Percentiles rank a stretch among this genome's conserved stretches.
Evolutionary conservation across 345 rosid genomes (phyloP).

Genomic region (Lepidium aucheri): DNA sequence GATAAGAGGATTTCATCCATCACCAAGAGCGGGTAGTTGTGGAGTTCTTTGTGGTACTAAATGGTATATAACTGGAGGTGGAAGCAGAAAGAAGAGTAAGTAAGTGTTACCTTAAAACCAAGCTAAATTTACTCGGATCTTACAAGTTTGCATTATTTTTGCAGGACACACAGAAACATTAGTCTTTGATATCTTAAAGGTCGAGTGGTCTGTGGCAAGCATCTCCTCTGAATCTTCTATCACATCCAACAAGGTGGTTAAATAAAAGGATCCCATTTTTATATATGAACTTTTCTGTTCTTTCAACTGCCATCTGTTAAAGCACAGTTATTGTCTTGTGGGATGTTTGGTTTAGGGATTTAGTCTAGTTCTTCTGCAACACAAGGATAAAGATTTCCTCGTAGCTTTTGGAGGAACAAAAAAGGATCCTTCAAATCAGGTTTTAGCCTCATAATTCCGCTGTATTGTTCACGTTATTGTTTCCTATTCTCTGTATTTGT

Average conservation of each 20-base stretch:
- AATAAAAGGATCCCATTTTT: neutral
- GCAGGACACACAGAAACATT: conserved; percentile 89
- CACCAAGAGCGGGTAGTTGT: conserved; percentile 88
- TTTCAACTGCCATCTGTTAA: neutral
- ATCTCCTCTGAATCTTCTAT: conserved; percentile 68
- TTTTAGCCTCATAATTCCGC: conserved; percentile 19
- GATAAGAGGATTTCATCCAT: conserved; percentile 87
- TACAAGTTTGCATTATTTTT: neutral
- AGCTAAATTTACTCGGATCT: neutral
- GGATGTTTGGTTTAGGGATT: conserved; percentile 53
- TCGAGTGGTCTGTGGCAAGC: conserved; percentile 78
- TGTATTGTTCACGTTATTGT: neutral
- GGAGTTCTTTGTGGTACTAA: conserved; percentile 86
- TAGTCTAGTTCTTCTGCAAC: conserved; percentile 77
- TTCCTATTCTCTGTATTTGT: neutral
- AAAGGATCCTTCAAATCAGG: conserved; percentile 97
- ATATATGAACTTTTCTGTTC: neutral
- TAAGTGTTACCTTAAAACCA: conserved; percentile 33
- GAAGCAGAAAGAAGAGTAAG: conserved; percentile 92
- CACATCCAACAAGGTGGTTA: conserved; percentile 58
- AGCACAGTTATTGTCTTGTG: neutral
- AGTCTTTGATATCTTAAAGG: conserved; percentile 62
- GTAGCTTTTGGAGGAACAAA: conserved; percentile 88
- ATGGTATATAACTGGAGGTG: conserved; percentile 98
- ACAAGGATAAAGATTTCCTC: conserved; percentile 86